Conservation (phyloP, 331 rosid genomes). For the Pyrus hybrid region DNA sequence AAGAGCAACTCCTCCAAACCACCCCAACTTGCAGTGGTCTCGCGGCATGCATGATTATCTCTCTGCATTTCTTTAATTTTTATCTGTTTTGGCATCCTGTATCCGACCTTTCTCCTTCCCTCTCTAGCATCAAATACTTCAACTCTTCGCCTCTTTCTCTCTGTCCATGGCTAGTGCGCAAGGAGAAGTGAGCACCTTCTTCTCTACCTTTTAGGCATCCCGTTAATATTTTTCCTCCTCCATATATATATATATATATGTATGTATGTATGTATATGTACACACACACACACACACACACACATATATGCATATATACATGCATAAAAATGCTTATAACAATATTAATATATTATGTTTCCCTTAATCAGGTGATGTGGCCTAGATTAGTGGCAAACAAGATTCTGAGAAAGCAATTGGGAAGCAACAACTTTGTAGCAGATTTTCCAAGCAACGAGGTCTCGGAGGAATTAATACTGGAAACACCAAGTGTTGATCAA, state of each 20-base stretch:
- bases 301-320: too few species aligned
- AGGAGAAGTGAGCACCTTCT: slow-evolving; percentile 16
- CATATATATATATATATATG: neutral
- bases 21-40: slow-evolving; percentile 1
- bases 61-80: neutral
- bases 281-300: too few species aligned
- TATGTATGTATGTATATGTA: too few species aligned
- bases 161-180: neutral
- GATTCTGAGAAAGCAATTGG: slow-evolving; percentile 52
- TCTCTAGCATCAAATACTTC: neutral
- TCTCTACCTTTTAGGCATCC: neutral
- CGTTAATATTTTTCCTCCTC: neutral
- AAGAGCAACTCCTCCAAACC: neutral
- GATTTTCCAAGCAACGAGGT: slow-evolving; percentile 36
- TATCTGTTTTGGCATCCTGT: slow-evolving; percentile 16
- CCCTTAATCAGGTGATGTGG: slow-evolving; percentile 49
- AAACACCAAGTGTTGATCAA: slow-evolving; percentile 14
- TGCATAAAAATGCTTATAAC: neutral
- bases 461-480: neutral
- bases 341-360: neutral
- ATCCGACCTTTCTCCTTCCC: neutral
- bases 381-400: slow-evolving; percentile 71
- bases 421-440: slow-evolving; percentile 60
- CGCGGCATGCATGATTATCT: slow-evolving; percentile 11
- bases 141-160: neutral